Evolutionary conservation across 1,284 basidiomycete genomes (phyloP).

Genomic region (Violaceomyces palustris): DNA sequence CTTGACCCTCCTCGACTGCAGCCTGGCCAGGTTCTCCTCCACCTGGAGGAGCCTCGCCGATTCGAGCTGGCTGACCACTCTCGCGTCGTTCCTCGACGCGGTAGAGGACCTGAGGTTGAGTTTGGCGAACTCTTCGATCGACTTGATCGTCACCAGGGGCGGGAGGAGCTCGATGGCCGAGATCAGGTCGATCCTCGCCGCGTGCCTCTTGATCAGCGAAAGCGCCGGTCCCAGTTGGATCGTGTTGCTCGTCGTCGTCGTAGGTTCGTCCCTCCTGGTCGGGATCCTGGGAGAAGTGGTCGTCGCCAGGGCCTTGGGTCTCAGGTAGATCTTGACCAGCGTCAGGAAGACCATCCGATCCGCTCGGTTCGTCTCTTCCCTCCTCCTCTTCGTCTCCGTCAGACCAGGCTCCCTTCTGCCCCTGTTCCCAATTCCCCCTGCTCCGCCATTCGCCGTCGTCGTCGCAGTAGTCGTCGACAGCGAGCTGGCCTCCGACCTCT

Average conservation of each 20-base stretch:
- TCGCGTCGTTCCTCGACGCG: slow-evolving; percentile 14
- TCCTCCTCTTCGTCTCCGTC: not conserved
- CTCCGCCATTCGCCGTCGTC: too few species aligned
- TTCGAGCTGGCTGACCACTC: slow-evolving; percentile 63
- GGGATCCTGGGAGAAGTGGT: too few species aligned
- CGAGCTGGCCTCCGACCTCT: not conserved
- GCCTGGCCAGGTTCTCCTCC: slow-evolving; percentile 65
- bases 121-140: slow-evolving; percentile 66
- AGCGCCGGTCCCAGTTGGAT: slow-evolving; percentile 63
- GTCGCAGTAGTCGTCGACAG: too few species aligned
- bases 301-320: slow-evolving; percentile 56
- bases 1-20: slow-evolving; percentile 78
- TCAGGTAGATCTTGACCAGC: slow-evolving; percentile 80
- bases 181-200: slow-evolving; percentile 70
- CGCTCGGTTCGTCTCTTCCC: slow-evolving; percentile 1
- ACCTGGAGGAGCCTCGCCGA: slow-evolving; percentile 70
- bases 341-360: slow-evolving; percentile 66
- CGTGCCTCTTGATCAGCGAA: slow-evolving; percentile 75
- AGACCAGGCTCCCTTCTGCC: not conserved
- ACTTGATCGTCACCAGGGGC: slow-evolving; percentile 72
- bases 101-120: slow-evolving; percentile 25
- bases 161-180: slow-evolving; percentile 80
- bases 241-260: slow-evolving; percentile 44
- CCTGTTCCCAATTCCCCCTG: not conserved
- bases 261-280: slow-evolving; percentile 30